Percentiles rank a stretch among this genome's conserved stretches.
These are phyloP conservation scores for Amanita molliuscula DNA, from an alignment of 768 basidiomycete genomes.

Conservation along the genomic window DNA sequence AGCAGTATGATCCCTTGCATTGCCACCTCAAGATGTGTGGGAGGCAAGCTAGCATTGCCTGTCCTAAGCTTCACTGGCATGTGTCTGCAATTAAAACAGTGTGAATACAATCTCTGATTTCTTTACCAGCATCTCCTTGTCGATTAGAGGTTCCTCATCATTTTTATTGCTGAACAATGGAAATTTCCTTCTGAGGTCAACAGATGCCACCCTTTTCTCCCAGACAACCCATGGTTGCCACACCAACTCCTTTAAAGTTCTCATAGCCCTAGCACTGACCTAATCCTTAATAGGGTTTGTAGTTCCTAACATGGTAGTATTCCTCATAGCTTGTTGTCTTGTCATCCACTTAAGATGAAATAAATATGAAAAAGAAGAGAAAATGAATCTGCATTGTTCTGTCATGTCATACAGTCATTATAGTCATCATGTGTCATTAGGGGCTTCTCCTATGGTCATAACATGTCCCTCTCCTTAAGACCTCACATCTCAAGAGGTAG, in stretches of 20 bases:
- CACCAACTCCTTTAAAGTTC: conserved; percentile 49
- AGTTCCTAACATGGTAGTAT: too few relatives aligned
- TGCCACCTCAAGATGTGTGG: conserved; percentile 35
- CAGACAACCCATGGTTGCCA: conserved; percentile 63
- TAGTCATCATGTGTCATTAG: too few relatives aligned
- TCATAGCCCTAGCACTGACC: too few relatives aligned
- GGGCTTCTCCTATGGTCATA: too few relatives aligned
- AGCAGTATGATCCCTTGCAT: conserved; percentile 52
- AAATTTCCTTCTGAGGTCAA: conserved; percentile 72
- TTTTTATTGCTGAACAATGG: conserved; percentile 48
- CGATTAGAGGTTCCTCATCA: conserved; percentile 65
- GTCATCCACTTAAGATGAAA: too few relatives aligned
- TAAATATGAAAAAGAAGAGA: too few relatives aligned
- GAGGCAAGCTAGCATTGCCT: conserved; percentile 28
- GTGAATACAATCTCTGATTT: conserved; percentile 33
- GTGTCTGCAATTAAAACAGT: conserved; percentile 22
- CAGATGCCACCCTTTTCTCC: conserved; percentile 53
- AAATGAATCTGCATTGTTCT: too few relatives aligned
- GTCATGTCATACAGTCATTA: too few relatives aligned
- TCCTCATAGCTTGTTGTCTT: too few relatives aligned
- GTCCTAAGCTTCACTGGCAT: conserved; percentile 46
- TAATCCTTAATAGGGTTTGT: too few relatives aligned
- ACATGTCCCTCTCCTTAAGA: too few relatives aligned
- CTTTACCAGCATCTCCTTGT: conserved; percentile 60
- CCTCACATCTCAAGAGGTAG: too few relatives aligned